A percentile compares a stretch with the other conserved stretches of the same genome.
These are phyloP conservation scores for Erysimum cheiranthoides DNA, from an alignment of 345 rosid genomes.

Conservation along the genomic window DNA sequence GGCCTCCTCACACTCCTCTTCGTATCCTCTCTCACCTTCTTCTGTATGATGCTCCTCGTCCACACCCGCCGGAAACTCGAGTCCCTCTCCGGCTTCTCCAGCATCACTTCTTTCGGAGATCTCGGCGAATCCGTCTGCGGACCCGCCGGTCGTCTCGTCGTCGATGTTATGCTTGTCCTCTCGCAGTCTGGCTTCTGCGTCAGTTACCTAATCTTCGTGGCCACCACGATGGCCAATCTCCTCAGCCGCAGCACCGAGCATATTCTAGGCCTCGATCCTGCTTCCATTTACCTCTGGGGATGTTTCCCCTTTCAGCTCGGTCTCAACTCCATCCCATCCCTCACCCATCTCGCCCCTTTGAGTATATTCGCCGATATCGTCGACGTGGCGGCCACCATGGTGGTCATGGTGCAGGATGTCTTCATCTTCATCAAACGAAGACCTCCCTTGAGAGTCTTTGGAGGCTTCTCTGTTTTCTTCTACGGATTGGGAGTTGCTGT, in stretches of 20 bases:
- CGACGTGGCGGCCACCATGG: constrained; percentile 67
- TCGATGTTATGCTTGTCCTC: constrained; percentile 69
- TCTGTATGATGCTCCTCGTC: constrained; percentile 80
- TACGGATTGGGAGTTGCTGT: constrained; percentile 79
- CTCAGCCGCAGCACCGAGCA: constrained; percentile 33
- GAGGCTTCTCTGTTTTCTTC: constrained; percentile 65
- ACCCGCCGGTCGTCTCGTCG: constrained; percentile 55
- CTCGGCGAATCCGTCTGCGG: constrained; percentile 67
- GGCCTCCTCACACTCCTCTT: constrained; percentile 66
- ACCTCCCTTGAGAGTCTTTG: constrained; percentile 59
- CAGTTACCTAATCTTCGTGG: constrained; percentile 67
- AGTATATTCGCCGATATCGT: constrained; percentile 81
- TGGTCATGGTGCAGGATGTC: constrained; percentile 70
- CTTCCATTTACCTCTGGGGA: constrained; percentile 60
- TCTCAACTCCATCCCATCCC: constrained; percentile 64
- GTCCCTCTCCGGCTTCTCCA: constrained; percentile 53
- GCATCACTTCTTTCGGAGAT: constrained; percentile 71
- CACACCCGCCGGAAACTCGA: constrained; percentile 72
- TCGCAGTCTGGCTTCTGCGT: constrained; percentile 79
- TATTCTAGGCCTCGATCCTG: constrained; percentile 62
- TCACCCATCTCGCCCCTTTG: constrained; percentile 80
- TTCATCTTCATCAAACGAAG: constrained; percentile 48
- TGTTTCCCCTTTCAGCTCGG: constrained; percentile 84
- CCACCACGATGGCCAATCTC: constrained; percentile 62
- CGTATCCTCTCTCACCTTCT: constrained; percentile 57